phyloP scores from a whole-genome alignment of 768 basidiomycete genomes.

The Russula vinacea region DNA sequence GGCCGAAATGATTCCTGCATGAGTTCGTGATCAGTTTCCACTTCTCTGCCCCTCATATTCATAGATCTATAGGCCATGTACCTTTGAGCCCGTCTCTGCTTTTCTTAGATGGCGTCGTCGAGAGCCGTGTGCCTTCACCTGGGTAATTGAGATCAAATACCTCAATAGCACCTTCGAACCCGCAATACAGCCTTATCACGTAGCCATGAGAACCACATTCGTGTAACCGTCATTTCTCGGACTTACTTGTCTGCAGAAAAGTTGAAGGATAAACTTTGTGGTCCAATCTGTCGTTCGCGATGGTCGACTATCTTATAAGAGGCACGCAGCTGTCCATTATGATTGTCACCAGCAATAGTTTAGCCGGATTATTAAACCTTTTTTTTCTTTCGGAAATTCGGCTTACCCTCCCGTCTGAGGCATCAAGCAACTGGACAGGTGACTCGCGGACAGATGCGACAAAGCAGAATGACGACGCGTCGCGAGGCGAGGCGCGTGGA shows the following conservation, averaged over 20 bases:
- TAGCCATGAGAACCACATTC: not conserved
- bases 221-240: not conserved
- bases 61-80: constrained; percentile 32
- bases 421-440: constrained; percentile 85
- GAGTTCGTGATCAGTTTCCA: not conserved
- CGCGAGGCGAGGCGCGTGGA: constrained; percentile 59
- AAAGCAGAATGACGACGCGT: constrained; percentile 75
- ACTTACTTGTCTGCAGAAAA: constrained; percentile 59
- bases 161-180: constrained; percentile 82
- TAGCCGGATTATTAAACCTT: not conserved
- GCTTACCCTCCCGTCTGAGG: constrained; percentile 65
- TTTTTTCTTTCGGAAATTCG: not conserved
- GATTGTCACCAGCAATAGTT: not conserved
- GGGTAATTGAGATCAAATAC: constrained; percentile 74
- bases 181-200: constrained; percentile 70
- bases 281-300: constrained; percentile 85
- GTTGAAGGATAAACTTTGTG: constrained; percentile 81
- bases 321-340: constrained; percentile 64
- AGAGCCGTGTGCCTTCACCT: constrained; percentile 67
- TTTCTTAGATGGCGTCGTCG: constrained; percentile 69
- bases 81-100: constrained; percentile 88
- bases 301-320: constrained; percentile 93
- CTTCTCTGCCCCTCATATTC: not conserved
- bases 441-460: constrained; percentile 78
- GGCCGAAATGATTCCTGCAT: constrained; percentile 73